Conservation (phyloP, 1,284 basidiomycete species). For the Ceratobasidium sp. region DNA sequence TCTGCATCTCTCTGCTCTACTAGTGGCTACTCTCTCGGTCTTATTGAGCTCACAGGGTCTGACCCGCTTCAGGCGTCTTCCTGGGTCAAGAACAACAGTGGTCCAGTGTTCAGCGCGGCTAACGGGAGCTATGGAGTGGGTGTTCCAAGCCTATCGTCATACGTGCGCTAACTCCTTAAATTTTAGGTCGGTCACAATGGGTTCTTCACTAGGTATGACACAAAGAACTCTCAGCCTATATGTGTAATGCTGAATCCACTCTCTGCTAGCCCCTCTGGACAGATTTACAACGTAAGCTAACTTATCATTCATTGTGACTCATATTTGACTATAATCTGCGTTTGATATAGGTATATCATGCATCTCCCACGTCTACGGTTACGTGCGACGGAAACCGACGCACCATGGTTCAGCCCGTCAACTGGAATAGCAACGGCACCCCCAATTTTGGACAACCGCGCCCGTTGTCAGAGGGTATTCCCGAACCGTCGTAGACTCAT, state of each 20-base stretch:
- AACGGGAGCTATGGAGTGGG: constrained; percentile 43
- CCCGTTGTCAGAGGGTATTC: constrained; percentile 32
- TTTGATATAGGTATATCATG: constrained; percentile 38
- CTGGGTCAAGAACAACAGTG: constrained; percentile 45
- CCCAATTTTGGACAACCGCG: background rate
- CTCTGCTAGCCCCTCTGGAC: constrained; percentile 47
- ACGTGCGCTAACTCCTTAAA: background rate
- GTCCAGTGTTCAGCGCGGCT: constrained; percentile 24
- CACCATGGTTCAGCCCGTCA: constrained; percentile 36
- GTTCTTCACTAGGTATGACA: constrained; percentile 46
- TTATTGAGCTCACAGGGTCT: constrained; percentile 50
- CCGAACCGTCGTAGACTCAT: constrained; percentile 17
- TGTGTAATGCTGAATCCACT: no score
- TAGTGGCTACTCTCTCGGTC: constrained; percentile 41
- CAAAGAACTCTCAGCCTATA: background rate
- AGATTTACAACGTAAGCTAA: constrained; percentile 51
- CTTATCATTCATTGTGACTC: constrained; percentile 22
- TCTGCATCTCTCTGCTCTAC: constrained; percentile 37
- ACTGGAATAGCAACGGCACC: constrained; percentile 25
- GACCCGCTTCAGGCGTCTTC: constrained; percentile 50
- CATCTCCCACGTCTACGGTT: constrained; percentile 34
- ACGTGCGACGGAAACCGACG: constrained; percentile 38
- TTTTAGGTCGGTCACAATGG: constrained; percentile 30
- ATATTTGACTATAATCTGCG: no score
- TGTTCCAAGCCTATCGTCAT: no score